These are phyloP conservation scores for Pugionium cornutum DNA, from an alignment of 345 rosid species.

Conservation along the genomic window DNA sequence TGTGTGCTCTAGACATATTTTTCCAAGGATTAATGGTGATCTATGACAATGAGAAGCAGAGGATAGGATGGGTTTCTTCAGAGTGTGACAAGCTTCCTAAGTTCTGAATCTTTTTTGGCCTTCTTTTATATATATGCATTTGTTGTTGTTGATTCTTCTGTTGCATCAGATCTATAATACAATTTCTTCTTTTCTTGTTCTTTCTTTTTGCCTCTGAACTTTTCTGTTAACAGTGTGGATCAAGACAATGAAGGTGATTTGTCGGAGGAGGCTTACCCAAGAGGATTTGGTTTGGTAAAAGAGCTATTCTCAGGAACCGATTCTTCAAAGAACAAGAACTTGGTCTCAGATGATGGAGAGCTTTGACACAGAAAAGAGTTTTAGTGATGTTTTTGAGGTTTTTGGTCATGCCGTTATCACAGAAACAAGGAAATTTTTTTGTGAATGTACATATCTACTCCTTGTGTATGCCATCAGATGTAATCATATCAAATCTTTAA, in stretches of 20 bases:
- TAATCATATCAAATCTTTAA: conserved; percentile 1
- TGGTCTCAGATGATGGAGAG: conserved; percentile 36
- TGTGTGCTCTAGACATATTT: conserved; percentile 50
- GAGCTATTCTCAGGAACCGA: conserved; percentile 36
- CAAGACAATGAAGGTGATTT: conserved; percentile 44
- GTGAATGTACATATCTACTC: not conserved
- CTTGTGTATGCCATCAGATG: conserved; percentile 14
- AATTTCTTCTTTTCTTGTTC: conserved; percentile 35
- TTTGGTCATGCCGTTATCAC: conserved; percentile 35
- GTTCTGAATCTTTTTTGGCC: conserved; percentile 49
- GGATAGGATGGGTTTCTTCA: conserved; percentile 67
- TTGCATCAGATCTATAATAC: conserved; percentile 4
- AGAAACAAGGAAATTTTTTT: conserved; percentile 25
- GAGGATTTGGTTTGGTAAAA: conserved; percentile 42
- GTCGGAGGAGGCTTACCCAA: conserved; percentile 46
- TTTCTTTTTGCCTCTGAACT: conserved; percentile 12
- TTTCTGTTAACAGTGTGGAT: conserved; percentile 51
- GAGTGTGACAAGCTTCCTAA: conserved; percentile 60
- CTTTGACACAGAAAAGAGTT: conserved; percentile 30
- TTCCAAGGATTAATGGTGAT: conserved; percentile 67
- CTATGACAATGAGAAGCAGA: conserved; percentile 76
- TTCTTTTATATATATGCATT: conserved; percentile 8
- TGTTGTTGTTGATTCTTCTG: conserved; percentile 15
- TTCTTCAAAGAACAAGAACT: conserved; percentile 30
- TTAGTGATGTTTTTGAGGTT: conserved; percentile 22